Percentiles rank a stretch among this genome's conserved stretches.
Evolutionary conservation across 768 basidiomycete genomes (phyloP).

Genomic region (Agaricus subrufescens): DNA sequence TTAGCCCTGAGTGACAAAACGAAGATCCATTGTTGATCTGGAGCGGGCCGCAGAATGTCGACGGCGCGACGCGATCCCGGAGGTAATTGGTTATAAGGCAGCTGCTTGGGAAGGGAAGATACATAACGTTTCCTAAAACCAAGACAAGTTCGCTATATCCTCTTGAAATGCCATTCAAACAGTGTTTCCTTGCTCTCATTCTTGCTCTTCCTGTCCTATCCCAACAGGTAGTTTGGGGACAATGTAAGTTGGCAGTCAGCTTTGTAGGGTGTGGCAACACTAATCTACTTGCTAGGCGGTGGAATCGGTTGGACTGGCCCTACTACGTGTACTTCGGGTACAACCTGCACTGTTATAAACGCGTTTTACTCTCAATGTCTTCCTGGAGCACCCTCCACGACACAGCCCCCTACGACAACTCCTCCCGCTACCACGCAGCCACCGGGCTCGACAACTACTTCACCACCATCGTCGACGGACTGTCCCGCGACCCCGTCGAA

Average conservation of each 20-base stretch:
- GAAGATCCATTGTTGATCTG: too few relatives aligned
- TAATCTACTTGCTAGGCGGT: slow-evolving; percentile 23
- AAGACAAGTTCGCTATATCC: background rate
- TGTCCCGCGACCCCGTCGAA: slow-evolving; percentile 27
- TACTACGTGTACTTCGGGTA: slow-evolving; percentile 29
- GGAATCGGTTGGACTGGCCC: slow-evolving; percentile 31
- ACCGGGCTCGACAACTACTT: background rate
- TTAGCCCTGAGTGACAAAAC: background rate
- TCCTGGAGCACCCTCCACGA: slow-evolving; percentile 20
- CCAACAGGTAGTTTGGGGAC: slow-evolving; percentile 22
- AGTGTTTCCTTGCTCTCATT: slow-evolving; percentile 18
- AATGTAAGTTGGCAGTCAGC: slow-evolving; percentile 19
- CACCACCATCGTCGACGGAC: background rate
- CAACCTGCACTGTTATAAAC: slow-evolving; percentile 25
- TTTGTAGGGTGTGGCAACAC: background rate
- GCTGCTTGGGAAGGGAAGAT: background rate
- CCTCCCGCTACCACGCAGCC: slow-evolving; percentile 6
- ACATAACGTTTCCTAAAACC: background rate
- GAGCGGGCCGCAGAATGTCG: background rate
- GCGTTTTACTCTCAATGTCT: slow-evolving; percentile 33
- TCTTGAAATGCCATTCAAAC: slow-evolving; percentile 19
- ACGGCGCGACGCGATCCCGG: background rate
- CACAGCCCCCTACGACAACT: slow-evolving; percentile 12
- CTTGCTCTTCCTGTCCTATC: slow-evolving; percentile 23
- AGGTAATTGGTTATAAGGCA: background rate